Evolutionary conservation across 2,329 filamentous ascomycete species (phyloP), one percentile per base, ranked within the genome.

Genomic region (Penicillium hordei): DNA sequence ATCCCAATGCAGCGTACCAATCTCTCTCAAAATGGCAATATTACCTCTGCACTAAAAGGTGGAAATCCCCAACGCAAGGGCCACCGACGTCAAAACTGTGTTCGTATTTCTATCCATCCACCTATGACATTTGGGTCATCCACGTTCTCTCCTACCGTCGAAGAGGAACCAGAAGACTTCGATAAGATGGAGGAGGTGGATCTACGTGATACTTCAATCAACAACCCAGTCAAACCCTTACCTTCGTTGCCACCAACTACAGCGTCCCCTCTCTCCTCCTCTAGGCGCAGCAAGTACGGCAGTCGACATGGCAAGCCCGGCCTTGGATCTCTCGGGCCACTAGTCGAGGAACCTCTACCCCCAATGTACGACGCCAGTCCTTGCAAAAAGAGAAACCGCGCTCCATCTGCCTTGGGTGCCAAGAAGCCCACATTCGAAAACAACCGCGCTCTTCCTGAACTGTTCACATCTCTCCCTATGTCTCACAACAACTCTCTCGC

Each of bases 71-170:
- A 68, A n/a, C 71, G 72, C 29, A 75, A 74, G 52, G 73, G 75
- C 13, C 76, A 79, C 57, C 68, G 69, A 48, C 72, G 76, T 38
- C 75, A 78, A 39, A 78, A 78, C 46, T 78, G 75, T 52, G 73
- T 79, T 3, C 73, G 76, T 21, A 76, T 79, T 50, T 74, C 76
- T 1, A 75, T 72, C 31, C 67, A 72, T 46, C 72, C 70, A 10
- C 71, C 72, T 0, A 70, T 74, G 55, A 69, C 72, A 19, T 75
- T 75, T 44, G 66, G 68, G 5, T 66, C 68, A 1, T 61, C 72
- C 8, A 59, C 60, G 1, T 74, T 76, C 57, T 70, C 73, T 19
- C 69, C 71, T 4, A 74, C 65, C 39, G 65, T 68, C 12, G 72
- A 66, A 46, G 65, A 76, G 59, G 74, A 75, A 52, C 68, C 72